A percentile compares a stretch with the other conserved stretches of the same genome.
Evolutionary conservation across 2,329 filamentous ascomycete genomes (phyloP).

Genomic region (Pseudogymnoascus sp.): DNA sequence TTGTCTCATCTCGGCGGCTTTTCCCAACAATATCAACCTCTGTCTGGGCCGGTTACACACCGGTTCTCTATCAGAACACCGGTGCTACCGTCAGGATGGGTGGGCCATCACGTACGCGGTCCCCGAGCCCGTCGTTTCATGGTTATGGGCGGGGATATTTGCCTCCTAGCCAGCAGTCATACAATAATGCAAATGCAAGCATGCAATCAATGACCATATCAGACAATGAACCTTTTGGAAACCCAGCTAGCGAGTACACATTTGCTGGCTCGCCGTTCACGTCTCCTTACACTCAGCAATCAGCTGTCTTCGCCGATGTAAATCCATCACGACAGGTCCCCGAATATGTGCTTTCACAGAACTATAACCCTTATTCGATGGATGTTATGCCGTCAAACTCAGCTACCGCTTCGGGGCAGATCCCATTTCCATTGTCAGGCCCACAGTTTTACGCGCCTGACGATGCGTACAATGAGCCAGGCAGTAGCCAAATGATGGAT

Average conservation of each 20-base stretch:
- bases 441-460: not conserved
- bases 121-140: not conserved
- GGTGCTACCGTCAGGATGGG: not conserved
- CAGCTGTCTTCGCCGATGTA: not conserved
- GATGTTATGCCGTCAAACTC: not conserved
- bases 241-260: not conserved
- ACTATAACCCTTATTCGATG: not conserved
- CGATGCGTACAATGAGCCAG: not conserved
- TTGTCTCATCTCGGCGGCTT: not conserved
- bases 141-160: not conserved
- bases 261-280: not conserved
- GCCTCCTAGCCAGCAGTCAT: conserved; percentile 1
- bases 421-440: not conserved
- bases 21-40: not conserved
- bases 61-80: not conserved
- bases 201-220: conserved; percentile 5
- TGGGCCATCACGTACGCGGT: not conserved
- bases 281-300: not conserved
- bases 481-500: not conserved
- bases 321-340: not conserved
- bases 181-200: not conserved
- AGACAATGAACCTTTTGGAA: not conserved
- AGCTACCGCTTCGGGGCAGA: not conserved
- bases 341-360: not conserved
- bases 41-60: not conserved